Conservation (phyloP, 1,139 yeast genomes). For the Pichiaceae sp. region DNA sequence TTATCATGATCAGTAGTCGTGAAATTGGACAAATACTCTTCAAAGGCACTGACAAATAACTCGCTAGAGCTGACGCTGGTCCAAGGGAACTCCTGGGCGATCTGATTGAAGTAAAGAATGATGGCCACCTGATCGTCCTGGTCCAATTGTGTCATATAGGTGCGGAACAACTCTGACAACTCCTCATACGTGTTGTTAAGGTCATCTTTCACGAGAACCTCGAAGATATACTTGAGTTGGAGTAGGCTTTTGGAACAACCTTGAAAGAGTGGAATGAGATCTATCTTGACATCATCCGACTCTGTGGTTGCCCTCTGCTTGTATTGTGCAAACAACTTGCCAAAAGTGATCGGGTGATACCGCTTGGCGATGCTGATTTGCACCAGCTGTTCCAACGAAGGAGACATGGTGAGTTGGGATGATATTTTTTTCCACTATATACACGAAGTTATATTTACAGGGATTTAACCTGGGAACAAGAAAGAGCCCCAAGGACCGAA, state of each 20-base stretch:
- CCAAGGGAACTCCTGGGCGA: constrained; percentile 15
- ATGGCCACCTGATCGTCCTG: constrained; percentile 15
- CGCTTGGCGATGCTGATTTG: constrained; percentile 13
- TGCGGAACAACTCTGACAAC: constrained; percentile 11
- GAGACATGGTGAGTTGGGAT: no score
- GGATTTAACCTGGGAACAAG: constrained; percentile 21
- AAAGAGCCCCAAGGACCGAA: constrained; percentile 25
- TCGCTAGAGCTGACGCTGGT: constrained; percentile 6
- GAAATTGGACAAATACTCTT: constrained; percentile 7
- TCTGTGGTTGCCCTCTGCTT: constrained; percentile 10
- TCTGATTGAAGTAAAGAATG: constrained; percentile 17
- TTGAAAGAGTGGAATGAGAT: constrained; percentile 12
- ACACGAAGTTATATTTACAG: neutral
- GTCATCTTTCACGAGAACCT: constrained; percentile 18
- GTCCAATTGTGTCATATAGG: constrained; percentile 8
- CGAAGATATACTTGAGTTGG: constrained; percentile 20
- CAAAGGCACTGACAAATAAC: constrained; percentile 9
- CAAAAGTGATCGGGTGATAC: constrained; percentile 18
- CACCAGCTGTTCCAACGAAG: constrained; percentile 12
- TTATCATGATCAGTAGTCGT: constrained; percentile 2
- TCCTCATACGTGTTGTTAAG: constrained; percentile 16
- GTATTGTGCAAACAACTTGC: constrained; percentile 20
- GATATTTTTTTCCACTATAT: no score
- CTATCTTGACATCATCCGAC: constrained; percentile 5
- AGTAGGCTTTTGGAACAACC: constrained; percentile 10